Base-by-base conservation (phyloP, 2,329 filamentous ascomycete genomes). In the Tolypocladium amazonense region DNA sequence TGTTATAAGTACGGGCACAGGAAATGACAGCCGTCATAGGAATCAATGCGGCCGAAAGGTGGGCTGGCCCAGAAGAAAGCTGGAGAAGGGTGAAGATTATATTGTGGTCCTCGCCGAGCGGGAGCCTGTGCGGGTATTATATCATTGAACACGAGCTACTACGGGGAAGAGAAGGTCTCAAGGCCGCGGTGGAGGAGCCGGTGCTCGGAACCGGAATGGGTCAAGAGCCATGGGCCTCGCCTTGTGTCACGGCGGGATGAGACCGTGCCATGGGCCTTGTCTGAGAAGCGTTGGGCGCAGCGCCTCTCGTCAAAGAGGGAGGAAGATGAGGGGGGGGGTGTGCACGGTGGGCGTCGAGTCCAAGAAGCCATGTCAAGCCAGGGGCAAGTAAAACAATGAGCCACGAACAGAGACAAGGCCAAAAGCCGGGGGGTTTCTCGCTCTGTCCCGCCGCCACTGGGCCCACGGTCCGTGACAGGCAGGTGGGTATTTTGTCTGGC, bases 191-290 rank as follows among this genome's bases (percentile, higher is more conserved):
- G 50, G 50, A 53, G 50, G 50, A 20, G 15, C 18, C 25, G 47
- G 47, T 30, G 47, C 27, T 53, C 50, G 50, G 30, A 53, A 53
- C 35, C 50, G 50, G 30, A 53, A 53, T 33, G 50, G 47, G 47
- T 18, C 45, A n/a, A 6, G 18, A 7, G 25, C 45, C 25, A 50
- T 30, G 45, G 47, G 15, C 47, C 35, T 37, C 11, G 35, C 25
- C 27, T 53, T 58, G 59, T 61, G 58, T 56, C 56, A 64, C 59
- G 47, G 56, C 53, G 47, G 59, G 61, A 61, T 61, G 60, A 65
- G 64, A 62, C 59, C 58, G 61, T 64, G 61, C 59, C 55, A 62
- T 62, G 62, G 64, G 56, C 62, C 59, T 47, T 62, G 63, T 61
- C 66, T 65, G 60, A 63, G 56, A 56, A 57, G 56, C 43, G 47